Evolutionary conservation across 1,139 yeast species (phyloP).

Genomic region (Suhomyces bribrorum): DNA sequence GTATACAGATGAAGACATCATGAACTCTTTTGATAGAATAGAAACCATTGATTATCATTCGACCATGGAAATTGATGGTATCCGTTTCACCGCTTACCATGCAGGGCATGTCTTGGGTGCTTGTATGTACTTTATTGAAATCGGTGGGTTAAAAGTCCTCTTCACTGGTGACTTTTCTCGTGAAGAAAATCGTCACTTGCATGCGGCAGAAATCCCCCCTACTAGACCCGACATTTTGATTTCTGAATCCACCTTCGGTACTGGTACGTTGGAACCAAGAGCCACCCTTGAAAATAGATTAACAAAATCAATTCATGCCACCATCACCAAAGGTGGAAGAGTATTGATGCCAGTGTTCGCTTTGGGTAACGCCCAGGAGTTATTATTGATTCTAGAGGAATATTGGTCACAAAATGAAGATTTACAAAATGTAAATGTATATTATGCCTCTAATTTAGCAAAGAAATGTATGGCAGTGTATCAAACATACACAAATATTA

Average conservation of each 20-base stretch:
- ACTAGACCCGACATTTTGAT: slow-evolving; percentile 85
- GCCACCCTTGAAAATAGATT: slow-evolving; percentile 79
- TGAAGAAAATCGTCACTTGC: slow-evolving; percentile 92
- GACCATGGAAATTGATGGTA: slow-evolving; percentile 90
- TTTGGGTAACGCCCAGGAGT: slow-evolving; percentile 93
- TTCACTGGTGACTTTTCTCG: slow-evolving; percentile 97
- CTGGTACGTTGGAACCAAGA: slow-evolving; percentile 94
- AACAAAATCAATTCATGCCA: slow-evolving; percentile 80
- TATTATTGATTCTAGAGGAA: slow-evolving; percentile 84
- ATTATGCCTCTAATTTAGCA: slow-evolving; percentile 91
- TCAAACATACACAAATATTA: slow-evolving; percentile 94
- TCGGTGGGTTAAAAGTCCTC: slow-evolving; percentile 84
- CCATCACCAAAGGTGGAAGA: slow-evolving; percentile 86
- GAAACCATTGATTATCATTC: slow-evolving; percentile 96
- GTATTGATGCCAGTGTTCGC: slow-evolving; percentile 94
- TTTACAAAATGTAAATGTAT: slow-evolving; percentile 77
- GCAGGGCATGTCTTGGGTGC: slow-evolving; percentile 99
- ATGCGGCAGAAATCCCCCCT: slow-evolving; percentile 94
- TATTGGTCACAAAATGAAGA: slow-evolving; percentile 89
- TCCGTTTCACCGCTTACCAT: slow-evolving; percentile 94
- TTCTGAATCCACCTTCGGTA: slow-evolving; percentile 95
- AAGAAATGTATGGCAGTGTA: slow-evolving; percentile 96
- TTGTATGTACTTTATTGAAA: slow-evolving; percentile 94
- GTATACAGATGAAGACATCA: slow-evolving; percentile 88
- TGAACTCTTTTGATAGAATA: slow-evolving; percentile 81